These are phyloP conservation scores for Aegilops speltoides DNA, from an alignment of 176 grass and related monocot species.

Conservation along the genomic window DNA sequence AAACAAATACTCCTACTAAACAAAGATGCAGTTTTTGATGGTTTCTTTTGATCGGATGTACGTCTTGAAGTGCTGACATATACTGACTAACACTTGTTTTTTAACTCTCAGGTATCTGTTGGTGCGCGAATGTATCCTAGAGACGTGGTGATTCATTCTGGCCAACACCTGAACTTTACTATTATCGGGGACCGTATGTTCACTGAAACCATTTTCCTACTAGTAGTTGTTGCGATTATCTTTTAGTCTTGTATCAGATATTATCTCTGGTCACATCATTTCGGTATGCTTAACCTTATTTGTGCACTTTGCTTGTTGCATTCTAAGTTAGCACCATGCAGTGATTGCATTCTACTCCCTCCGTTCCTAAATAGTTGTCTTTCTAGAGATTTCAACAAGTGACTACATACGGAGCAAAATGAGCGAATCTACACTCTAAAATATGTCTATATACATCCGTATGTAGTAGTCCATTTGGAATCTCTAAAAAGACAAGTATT, in stretches of 20 bases:
- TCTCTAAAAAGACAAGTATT: too few species aligned
- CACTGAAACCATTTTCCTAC: conserved; percentile 30
- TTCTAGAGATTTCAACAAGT: too few species aligned
- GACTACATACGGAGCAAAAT: too few species aligned
- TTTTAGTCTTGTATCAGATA: background rate
- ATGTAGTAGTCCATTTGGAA: too few species aligned
- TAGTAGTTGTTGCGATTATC: background rate
- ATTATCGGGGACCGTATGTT: conserved; percentile 63
- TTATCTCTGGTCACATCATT: background rate
- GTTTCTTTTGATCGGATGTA: background rate
- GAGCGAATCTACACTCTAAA: too few species aligned
- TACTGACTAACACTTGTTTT: conserved; percentile 24
- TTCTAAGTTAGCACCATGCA: background rate
- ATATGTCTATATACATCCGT: too few species aligned
- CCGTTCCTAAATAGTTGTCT: too few species aligned
- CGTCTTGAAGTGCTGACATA: background rate
- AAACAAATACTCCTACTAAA: background rate
- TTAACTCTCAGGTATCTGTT: conserved; percentile 69
- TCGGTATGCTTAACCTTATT: conserved; percentile 3
- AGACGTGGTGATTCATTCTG: conserved; percentile 61
- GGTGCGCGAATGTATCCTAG: conserved; percentile 63
- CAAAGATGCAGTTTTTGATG: background rate
- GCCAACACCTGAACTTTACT: conserved; percentile 72
- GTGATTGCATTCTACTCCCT: background rate
- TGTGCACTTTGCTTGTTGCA: background rate